A percentile compares a stretch with the other conserved stretches of the same genome.
These are phyloP conservation scores for Fraxinus xanthoxyloides DNA, from an alignment of 305 asterid genomes.

Conservation along the genomic window DNA sequence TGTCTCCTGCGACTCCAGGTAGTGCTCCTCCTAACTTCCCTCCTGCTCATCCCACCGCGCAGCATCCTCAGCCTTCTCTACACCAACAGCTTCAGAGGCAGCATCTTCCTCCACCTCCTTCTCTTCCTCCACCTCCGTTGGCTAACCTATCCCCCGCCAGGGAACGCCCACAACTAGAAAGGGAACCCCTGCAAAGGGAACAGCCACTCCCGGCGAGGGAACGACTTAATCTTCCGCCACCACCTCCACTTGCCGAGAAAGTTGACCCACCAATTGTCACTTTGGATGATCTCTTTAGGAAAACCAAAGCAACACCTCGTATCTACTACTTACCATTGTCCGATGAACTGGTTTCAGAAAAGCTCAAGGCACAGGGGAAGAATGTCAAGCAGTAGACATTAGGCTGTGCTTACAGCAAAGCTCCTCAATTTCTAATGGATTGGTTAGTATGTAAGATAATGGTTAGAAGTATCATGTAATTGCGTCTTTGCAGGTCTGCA, in stretches of 20 bases:
- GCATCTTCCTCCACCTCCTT: conserved; percentile 37
- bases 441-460: conserved; percentile 31
- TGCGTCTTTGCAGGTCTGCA: conserved; percentile 54
- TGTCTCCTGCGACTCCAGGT: conserved; percentile 46
- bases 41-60: conserved; percentile 19
- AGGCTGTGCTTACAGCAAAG: conserved; percentile 39
- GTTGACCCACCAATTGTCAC: conserved; percentile 73
- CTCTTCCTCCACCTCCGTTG: conserved; percentile 47
- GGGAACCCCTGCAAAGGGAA: conserved; percentile 35
- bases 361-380: conserved; percentile 56
- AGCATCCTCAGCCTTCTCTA: conserved; percentile 55
- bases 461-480: conserved; percentile 55
- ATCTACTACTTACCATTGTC: conserved; percentile 79
- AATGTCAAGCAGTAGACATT: conserved; percentile 61
- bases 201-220: conserved; percentile 55
- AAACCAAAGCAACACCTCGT: conserved; percentile 77
- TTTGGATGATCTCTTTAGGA: conserved; percentile 76
- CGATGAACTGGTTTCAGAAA: conserved; percentile 74
- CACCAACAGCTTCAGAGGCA: conserved; percentile 43
- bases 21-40: conserved; percentile 23
- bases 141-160: conserved; percentile 37
- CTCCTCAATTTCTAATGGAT: conserved; percentile 30
- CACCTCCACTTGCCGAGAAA: conserved; percentile 75
- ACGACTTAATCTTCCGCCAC: conserved; percentile 62
- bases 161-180: conserved; percentile 37